A percentile compares a stretch with the other conserved stretches of the same genome.
Conservation (phyloP, 164 flowering plant genomes). For the Umbellularia californica region DNA sequence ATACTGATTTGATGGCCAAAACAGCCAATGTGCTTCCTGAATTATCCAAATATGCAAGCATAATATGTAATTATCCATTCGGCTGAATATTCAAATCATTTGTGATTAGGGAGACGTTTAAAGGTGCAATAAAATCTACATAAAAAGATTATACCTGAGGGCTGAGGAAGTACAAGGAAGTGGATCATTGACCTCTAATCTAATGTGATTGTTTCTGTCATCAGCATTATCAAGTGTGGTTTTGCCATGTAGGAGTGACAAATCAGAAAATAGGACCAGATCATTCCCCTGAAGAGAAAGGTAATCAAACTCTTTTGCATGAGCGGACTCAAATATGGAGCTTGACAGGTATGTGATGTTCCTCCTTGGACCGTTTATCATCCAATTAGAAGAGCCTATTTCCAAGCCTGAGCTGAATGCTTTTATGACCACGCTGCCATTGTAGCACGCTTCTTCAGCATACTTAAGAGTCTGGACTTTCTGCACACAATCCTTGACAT, state of each 20-base stretch:
- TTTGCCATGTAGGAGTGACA: constrained; percentile 26
- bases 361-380: constrained; percentile 44
- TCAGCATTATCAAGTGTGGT: constrained; percentile 8
- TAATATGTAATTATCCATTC: background rate
- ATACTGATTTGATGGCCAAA: background rate
- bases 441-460: constrained; percentile 77
- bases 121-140: background rate
- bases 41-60: background rate
- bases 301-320: constrained; percentile 67
- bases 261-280: constrained; percentile 68
- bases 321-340: constrained; percentile 54
- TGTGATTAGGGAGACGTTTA: background rate
- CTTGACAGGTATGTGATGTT: constrained; percentile 48
- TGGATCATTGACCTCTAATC: background rate
- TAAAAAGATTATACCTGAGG: constrained; percentile 13
- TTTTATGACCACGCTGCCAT: constrained; percentile 55
- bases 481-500: constrained; percentile 58
- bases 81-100: too few relatives aligned
- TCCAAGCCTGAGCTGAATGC: constrained; percentile 91
- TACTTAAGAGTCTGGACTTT: constrained; percentile 65
- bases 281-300: constrained; percentile 61
- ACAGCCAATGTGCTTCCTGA: background rate
- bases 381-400: constrained; percentile 89
- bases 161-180: background rate
- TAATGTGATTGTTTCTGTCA: background rate